Evolutionary conservation across 495 filamentous ascomycete species (phyloP).

Genomic region (Baudoinia panamericana): DNA sequence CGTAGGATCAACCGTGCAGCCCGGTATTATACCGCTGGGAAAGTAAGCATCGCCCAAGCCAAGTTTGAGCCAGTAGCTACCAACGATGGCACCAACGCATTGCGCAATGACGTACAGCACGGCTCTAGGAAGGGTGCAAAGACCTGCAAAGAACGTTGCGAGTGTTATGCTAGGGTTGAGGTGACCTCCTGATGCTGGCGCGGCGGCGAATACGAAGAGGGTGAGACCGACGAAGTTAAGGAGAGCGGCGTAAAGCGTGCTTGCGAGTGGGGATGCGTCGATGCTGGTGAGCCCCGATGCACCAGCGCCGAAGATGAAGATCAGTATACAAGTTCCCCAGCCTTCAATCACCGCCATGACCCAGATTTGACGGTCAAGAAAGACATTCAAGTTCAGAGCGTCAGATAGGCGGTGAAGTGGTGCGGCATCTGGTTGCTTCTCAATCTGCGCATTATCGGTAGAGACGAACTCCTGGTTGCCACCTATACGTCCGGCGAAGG

Average conservation of each 20-base stretch:
- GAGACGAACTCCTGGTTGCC: slow-evolving; percentile 16
- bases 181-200: slow-evolving; percentile 15
- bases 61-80: slow-evolving; percentile 9
- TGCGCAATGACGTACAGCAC: slow-evolving; percentile 16
- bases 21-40: slow-evolving; percentile 11
- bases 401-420: slow-evolving; percentile 4
- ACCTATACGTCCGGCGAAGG: slow-evolving; percentile 19
- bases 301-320: slow-evolving; percentile 7
- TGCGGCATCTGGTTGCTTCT: slow-evolving; percentile 17
- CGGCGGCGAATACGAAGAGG: slow-evolving; percentile 15
- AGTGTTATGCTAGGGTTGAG: slow-evolving; percentile 19
- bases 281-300: slow-evolving; percentile 6
- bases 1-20: slow-evolving; percentile 11
- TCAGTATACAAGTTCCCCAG: slow-evolving; percentile 13
- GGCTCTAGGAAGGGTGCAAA: slow-evolving; percentile 10
- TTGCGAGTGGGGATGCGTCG: background rate
- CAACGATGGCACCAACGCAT: slow-evolving; percentile 11
- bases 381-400: slow-evolving; percentile 8
- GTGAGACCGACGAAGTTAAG: slow-evolving; percentile 12
- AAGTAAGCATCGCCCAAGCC: slow-evolving; percentile 11
- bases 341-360: slow-evolving; percentile 13
- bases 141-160: slow-evolving; percentile 15
- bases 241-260: slow-evolving; percentile 7
- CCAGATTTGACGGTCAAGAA: slow-evolving; percentile 12
- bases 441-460: slow-evolving; percentile 2